Evolutionary conservation across 1,284 basidiomycete genomes (phyloP).

Genomic region (Pterula multifida): DNA sequence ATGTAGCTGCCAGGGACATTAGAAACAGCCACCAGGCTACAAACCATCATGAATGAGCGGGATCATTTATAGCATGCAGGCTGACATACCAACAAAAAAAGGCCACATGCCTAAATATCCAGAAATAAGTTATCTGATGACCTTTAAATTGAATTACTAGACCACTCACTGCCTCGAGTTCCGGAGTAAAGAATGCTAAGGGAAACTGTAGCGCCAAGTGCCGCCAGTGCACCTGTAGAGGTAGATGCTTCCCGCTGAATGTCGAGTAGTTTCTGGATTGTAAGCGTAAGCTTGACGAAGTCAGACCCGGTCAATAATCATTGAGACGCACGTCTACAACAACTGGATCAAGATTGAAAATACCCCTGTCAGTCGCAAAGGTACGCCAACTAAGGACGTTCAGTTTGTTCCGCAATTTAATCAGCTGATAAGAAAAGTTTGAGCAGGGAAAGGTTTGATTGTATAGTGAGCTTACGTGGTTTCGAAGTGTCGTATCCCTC

Average conservation of each 20-base stretch:
- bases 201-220: neutral
- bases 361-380: neutral
- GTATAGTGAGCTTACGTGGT: neutral
- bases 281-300: no score
- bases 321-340: neutral
- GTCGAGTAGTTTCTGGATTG: neutral
- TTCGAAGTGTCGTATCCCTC: neutral
- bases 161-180: neutral
- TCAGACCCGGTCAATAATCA: neutral
- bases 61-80: no score
- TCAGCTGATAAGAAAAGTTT: neutral
- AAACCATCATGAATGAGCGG: neutral
- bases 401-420: neutral
- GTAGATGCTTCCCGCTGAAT: neutral
- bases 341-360: neutral
- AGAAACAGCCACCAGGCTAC: neutral
- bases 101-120: neutral
- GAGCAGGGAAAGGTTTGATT: neutral
- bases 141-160: neutral
- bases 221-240: neutral
- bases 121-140: neutral
- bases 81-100: neutral
- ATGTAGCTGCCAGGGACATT: neutral
- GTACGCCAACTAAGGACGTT: neutral
- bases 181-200: neutral